Base-by-base conservation (phyloP, 2,329 filamentous ascomycete species). In the Aspergillus sp. region DNA sequence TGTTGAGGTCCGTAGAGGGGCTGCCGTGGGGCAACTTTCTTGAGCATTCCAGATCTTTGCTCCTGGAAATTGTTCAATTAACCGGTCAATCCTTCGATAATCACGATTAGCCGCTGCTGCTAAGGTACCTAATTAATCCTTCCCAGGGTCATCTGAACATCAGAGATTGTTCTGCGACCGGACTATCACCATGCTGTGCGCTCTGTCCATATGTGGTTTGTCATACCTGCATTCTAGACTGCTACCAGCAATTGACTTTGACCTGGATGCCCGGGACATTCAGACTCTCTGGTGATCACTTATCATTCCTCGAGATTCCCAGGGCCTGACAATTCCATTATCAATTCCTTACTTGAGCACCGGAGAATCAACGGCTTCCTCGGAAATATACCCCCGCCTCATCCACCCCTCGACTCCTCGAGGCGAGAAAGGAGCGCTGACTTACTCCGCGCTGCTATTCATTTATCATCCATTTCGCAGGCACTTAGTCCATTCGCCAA, bases 1-100 rank as follows among this genome's bases (percentile, higher is more conserved):
- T 68, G 64, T 62, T 68, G 66, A 62, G 64, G 62, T 68, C 66
- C 66, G 66, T 64, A 59, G 66, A 66, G 63, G 65, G 63, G 64
- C 65, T 53, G 55, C 54, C 60, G 60, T 63, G 63, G 65, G 65
- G 59, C 57, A 28, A 45, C 25, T 54, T 49, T 19, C 5, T 41
- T 41, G 34, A 41, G 31, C 7, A 45, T 57, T 62, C 49, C 50
- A 54, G 52, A 57, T 57, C 52, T 50, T 55, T 30, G 46, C 31
- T 41, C 25, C 23, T 31, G 19, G 23, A 55, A 45, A 34, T 38
- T 31, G 5, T 57, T 19, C 13, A 50, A 43, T 57, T 50, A 57
- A 4, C 54, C 54, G 54, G 46, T 28, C 43, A 49, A 50, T 48
- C 34, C 53, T 7, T 38, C 38, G 31, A 56, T 68, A 65, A 71